A percentile compares a stretch with the other conserved stretches of the same genome.
phyloP scores from a whole-genome alignment of 139 green algal genomes.

The Chloropicon primus region DNA sequence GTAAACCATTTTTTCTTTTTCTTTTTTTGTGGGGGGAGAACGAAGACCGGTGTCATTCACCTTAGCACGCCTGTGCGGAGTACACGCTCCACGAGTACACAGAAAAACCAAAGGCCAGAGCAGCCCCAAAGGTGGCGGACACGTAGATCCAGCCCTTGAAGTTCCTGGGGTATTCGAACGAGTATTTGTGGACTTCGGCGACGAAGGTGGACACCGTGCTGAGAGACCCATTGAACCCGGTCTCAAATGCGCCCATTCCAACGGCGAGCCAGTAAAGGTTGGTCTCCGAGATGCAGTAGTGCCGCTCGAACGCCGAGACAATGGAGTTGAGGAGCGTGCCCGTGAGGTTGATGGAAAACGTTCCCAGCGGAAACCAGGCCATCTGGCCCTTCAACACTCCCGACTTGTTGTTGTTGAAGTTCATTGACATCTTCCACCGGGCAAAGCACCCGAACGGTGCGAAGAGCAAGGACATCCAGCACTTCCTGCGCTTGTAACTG shows the following conservation, averaged over 20 bases:
- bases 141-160: background rate
- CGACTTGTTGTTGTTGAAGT: slow-evolving; percentile 32
- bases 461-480: background rate
- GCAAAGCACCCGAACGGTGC: background rate
- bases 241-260: slow-evolving; percentile 10
- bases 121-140: background rate
- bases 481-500: background rate
- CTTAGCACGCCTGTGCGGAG: background rate
- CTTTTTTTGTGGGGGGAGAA: no score
- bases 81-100: background rate
- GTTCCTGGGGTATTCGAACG: background rate
- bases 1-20: no score
- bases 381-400: slow-evolving; percentile 1
- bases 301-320: slow-evolving; percentile 14
- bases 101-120: background rate
- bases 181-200: slow-evolving; percentile 39
- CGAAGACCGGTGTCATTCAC: no score
- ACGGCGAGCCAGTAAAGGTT: background rate
- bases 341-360: slow-evolving; percentile 53
- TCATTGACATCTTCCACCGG: slow-evolving; percentile 40
- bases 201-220: slow-evolving; percentile 70
- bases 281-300: background rate
- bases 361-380: slow-evolving; percentile 55
- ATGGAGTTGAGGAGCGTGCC: slow-evolving; percentile 35
- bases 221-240: slow-evolving; percentile 48